Evolutionary conservation across 1,284 basidiomycete genomes (phyloP).

Genomic region (Wallemia ichthyophaga): DNA sequence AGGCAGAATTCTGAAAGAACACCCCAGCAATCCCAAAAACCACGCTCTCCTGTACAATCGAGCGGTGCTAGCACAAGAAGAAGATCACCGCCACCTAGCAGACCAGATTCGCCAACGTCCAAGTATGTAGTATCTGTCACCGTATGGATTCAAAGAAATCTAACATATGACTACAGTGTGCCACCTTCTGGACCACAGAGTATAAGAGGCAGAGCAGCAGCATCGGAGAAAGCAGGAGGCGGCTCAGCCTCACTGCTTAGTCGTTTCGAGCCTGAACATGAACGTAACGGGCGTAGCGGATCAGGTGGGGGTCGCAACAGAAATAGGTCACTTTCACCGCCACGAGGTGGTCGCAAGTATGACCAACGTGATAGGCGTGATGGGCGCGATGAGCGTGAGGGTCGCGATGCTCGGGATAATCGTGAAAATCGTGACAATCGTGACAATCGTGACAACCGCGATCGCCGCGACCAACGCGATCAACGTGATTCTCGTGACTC

Average conservation of each 20-base stretch:
- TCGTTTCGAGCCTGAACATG: conserved; percentile 3
- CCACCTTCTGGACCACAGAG: background rate
- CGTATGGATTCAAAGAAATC: background rate
- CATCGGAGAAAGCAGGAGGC: conserved; percentile 7
- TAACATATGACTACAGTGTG: background rate
- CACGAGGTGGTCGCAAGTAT: conserved; percentile 17
- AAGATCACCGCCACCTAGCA: background rate
- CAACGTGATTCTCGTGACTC: background rate
- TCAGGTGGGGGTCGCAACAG: conserved; percentile 5
- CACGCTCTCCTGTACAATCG: background rate
- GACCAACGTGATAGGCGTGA: conserved; percentile 18
- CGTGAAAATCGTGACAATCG: conserved; percentile 6
- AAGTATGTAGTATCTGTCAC: too few relatives aligned
- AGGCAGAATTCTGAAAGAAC: background rate
- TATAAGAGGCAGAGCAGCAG: conserved; percentile 2
- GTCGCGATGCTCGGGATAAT: conserved; percentile 4
- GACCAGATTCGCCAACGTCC: background rate
- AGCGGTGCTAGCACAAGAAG: background rate
- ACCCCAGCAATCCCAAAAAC: background rate
- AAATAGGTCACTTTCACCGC: conserved; percentile 6
- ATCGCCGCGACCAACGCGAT: conserved; percentile 18
- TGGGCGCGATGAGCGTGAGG: background rate
- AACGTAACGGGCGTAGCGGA: conserved; percentile 5
- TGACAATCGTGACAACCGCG: conserved; percentile 22
- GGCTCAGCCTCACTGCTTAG: conserved; percentile 2